phyloP scores from a whole-genome alignment of 2,329 filamentous ascomycete species.

The Xylariaceae sp. region DNA sequence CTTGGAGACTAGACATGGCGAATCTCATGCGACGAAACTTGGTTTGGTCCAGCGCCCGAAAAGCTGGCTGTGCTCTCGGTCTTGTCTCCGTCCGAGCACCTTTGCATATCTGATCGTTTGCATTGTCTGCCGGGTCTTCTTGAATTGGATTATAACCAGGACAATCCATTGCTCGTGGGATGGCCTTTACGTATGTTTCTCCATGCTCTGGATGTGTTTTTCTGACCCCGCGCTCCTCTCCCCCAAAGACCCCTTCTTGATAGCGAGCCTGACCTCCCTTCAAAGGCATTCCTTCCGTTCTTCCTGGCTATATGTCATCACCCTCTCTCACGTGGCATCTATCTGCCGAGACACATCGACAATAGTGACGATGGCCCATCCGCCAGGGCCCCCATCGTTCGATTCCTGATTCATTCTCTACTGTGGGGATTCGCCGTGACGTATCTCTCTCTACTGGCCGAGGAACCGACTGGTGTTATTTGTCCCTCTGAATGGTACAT shows the following conservation, averaged over 20 bases:
- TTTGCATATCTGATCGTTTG: conserved; percentile 22
- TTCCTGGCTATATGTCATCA: conserved; percentile 24
- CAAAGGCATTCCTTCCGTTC: conserved; percentile 32
- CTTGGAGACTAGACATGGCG: conserved; percentile 9
- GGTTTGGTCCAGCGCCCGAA: conserved; percentile 8
- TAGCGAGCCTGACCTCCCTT: neutral
- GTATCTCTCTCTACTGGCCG: conserved; percentile 25
- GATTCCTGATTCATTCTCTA: conserved; percentile 26
- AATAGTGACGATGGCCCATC: conserved; percentile 12
- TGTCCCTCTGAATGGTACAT: conserved; percentile 27
- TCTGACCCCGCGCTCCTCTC: neutral
- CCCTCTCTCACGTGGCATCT: conserved; percentile 18
- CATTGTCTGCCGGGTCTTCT: conserved; percentile 26
- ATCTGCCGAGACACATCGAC: conserved; percentile 23
- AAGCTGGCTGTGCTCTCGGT: conserved; percentile 12
- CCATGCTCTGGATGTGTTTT: neutral
- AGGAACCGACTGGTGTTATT: conserved; percentile 28
- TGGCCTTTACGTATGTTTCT: conserved; percentile 31
- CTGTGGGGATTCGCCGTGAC: conserved; percentile 32
- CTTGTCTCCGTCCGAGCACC: conserved; percentile 10
- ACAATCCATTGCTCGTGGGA: conserved; percentile 33
- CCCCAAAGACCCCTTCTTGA: neutral
- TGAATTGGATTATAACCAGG: conserved; percentile 31
- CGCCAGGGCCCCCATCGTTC: conserved; percentile 9
- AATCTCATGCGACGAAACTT: neutral